Evolutionary conservation across 1,284 basidiomycete genomes (phyloP).

Genomic region (Xerocomus amazonicus): DNA sequence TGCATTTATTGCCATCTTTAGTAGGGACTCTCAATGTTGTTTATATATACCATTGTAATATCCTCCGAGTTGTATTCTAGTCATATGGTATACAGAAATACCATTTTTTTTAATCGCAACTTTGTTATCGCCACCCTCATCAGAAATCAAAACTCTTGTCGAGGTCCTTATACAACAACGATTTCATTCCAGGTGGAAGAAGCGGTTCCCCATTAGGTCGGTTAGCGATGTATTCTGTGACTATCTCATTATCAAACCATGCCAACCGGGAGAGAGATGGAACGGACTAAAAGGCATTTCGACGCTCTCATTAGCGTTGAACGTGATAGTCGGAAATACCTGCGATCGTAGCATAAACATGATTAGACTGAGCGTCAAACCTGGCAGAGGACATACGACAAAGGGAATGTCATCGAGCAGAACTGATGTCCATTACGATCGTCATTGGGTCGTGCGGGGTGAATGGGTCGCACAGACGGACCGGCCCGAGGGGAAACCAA

Average conservation of each 20-base stretch:
- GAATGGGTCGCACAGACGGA: background rate
- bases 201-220: conserved; percentile 50
- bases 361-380: background rate
- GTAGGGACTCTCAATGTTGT: background rate
- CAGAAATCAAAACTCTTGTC: conserved; percentile 75
- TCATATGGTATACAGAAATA: background rate
- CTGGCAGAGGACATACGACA: conserved; percentile 42
- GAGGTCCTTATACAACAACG: conserved; percentile 80
- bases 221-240: conserved; percentile 59
- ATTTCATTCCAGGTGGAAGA: conserved; percentile 87
- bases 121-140: conserved; percentile 1
- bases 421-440: background rate
- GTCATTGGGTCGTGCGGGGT: background rate
- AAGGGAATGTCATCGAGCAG: conserved; percentile 68
- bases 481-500: too few relatives aligned
- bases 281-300: conserved; percentile 91
- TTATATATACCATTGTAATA: conserved; percentile 19
- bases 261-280: background rate
- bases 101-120: conserved; percentile 1
- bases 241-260: background rate
- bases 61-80: conserved; percentile 26
- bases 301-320: conserved; percentile 81
- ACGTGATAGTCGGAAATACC: conserved; percentile 85
- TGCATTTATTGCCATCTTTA: background rate
- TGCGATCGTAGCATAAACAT: conserved; percentile 26